Evolutionary conservation across 2,329 filamentous ascomycete species (phyloP), one percentile per base, ranked within the genome.

Genomic region (Huntiella omanensis): DNA sequence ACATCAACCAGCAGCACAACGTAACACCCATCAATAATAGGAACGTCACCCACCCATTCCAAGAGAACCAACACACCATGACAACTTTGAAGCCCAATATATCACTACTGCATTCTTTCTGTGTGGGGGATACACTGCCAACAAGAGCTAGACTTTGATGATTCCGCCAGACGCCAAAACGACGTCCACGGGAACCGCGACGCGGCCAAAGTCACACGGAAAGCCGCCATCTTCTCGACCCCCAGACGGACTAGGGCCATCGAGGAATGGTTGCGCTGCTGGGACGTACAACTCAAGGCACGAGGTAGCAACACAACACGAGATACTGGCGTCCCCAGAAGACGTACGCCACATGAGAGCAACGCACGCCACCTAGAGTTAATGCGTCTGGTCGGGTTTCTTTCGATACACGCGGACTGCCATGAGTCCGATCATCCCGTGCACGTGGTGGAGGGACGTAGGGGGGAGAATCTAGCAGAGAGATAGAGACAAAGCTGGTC

Each of bases 141-240:
- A 83, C 81, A 61, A 69, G 79, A 84, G 93, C 80, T 77, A 67
- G 83, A 91, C 86, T 95, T 94, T 93, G 44, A 80, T 68, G 81
- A 87, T 80, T 82, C 78, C 80, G 77, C 75, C 75, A 12, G 15
- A 32, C 22, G 22, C 22, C 22, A 28, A 7, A 28, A 28, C 6
- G 22, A 28, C 22, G 22, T 28, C 22, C 22, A 4, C 46, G 55
- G 46, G 73, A 74, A 78, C 76, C 80, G 77, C 63, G 50, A 67
- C 77, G 71, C 83, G 83, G 73, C 81, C 83, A 93, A 95, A 94
- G 48, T 75, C 64, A 87, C 84, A 79, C 92, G 71, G 69, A 71
- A 93, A 95, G 95, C 76, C 75, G 52, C 47, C 50, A 48, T 49
- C 46, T 39, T 47, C 42, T 46, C 45, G 46, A 55, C 56, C 13